A percentile compares a stretch with the other conserved stretches of the same genome.
phyloP scores from a whole-genome alignment of 176 grass and related monocot species.

The Triticum aestivum region IWGSC_CS_RefSeq_v2.1 NC_057808.1:354395821-354396320 shows the following conservation, averaged over 20 bases:
- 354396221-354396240: background rate
- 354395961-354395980: background rate
- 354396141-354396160: conserved; percentile 16
- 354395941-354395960: background rate
- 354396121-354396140: background rate
- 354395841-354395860: conserved; percentile 1
- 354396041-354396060: background rate
- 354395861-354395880: background rate
- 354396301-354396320: background rate
- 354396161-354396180: background rate
- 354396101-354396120: background rate
- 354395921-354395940: no score
- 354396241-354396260: background rate
- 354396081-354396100: background rate
- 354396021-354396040: background rate
- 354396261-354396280: background rate
- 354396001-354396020: background rate
- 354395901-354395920: background rate
- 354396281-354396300: background rate
- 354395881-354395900: background rate
- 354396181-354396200: background rate
- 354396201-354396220: background rate
- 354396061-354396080: background rate
- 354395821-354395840: background rate
- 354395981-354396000: background rate